A percentile compares a stretch with the other conserved stretches of the same genome.
Evolutionary conservation across 176 grass and related monocot genomes (phyloP).

Genomic region (Leersia perrieri): DNA sequence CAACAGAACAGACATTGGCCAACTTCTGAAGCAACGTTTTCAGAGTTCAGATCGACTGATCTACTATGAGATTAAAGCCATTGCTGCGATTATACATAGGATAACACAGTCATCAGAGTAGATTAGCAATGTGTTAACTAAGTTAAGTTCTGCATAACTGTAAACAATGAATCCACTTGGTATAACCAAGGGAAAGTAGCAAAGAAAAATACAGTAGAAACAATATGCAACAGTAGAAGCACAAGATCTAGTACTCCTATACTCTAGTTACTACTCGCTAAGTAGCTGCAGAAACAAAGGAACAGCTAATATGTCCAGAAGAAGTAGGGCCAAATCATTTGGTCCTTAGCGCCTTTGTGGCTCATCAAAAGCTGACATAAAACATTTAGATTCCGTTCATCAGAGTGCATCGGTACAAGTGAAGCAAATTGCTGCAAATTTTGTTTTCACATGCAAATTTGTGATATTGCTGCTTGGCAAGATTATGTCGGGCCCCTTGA

Average conservation of each 20-base stretch:
- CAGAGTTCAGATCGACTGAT: constrained; percentile 9
- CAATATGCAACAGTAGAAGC: not conserved
- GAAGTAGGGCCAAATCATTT: constrained; percentile 33
- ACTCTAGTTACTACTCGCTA: not conserved
- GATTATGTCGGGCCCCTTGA: constrained; percentile 36
- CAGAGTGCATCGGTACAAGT: constrained; percentile 5
- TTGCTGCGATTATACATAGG: not conserved
- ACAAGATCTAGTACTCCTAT: not conserved
- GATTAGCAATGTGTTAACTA: not conserved
- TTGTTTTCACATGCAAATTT: constrained; percentile 8
- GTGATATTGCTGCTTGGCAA: constrained; percentile 28
- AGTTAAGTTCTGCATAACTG: not conserved
- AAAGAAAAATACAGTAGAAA: not conserved
- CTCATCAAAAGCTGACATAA: constrained; percentile 32
- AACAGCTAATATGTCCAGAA: constrained; percentile 32
- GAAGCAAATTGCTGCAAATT: constrained; percentile 19
- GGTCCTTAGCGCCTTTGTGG: constrained; percentile 24
- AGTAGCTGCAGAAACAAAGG: constrained; percentile 2
- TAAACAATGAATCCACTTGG: not conserved
- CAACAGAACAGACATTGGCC: constrained; percentile 36
- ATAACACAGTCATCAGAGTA: not conserved
- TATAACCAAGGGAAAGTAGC: not conserved
- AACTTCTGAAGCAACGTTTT: constrained; percentile 36
- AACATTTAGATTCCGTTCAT: constrained; percentile 39
- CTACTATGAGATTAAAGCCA: constrained; percentile 21